Evolutionary conservation across 1,284 basidiomycete species (phyloP), one percentile per base, ranked within the genome.

Genomic region (Microbotryum scabiosae): DNA sequence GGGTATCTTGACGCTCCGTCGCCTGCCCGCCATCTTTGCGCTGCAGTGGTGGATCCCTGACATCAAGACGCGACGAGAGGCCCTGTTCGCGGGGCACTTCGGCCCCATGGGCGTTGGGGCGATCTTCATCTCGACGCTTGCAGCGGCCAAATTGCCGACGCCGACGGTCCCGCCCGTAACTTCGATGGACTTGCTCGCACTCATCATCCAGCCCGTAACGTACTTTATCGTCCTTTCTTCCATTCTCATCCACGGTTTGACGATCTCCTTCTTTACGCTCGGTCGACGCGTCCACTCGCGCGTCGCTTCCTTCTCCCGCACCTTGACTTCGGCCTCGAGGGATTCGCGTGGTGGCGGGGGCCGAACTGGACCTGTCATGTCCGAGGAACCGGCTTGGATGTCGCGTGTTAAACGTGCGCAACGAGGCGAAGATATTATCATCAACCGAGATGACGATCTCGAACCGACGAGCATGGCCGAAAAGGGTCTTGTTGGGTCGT

Each of bases 41-140:
- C 74, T 91, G 50, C 93, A 93, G 78, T 84, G 73, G 71, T 94
- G 85, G 81, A 92, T 96, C 61, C 92, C 92, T 0, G 91, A 96
- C 72, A 82, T 96, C 71, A 93, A 94, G 78, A 94, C 87, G 0
- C 82, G 91, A 68, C 80, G 87, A 51, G 80, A 81, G 69, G 90
- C 91, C 0, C 68, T 90, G 3, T 96, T 96, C 75, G 73, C 74
- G 0, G 93, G 92, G 0, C 91, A 94, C 54, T 68, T 67, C 30
- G 61, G 63, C 4, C 65, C 65, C 2, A 62, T 67, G 65, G 71
- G 73, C 51, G 68, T 72, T 36, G 69, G 72, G 55, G 92, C 90
- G 21, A 81, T 97, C 60, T 97, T 94, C 78, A 94, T 96, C 61
- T 66, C 65, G 1, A 68, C 67, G 0, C 62, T 71, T 28, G 90